These are phyloP conservation scores for Dissophora ornata DNA, from an alignment of 192 early-diverging fungal genomes.

Conservation along the genomic window DNA sequence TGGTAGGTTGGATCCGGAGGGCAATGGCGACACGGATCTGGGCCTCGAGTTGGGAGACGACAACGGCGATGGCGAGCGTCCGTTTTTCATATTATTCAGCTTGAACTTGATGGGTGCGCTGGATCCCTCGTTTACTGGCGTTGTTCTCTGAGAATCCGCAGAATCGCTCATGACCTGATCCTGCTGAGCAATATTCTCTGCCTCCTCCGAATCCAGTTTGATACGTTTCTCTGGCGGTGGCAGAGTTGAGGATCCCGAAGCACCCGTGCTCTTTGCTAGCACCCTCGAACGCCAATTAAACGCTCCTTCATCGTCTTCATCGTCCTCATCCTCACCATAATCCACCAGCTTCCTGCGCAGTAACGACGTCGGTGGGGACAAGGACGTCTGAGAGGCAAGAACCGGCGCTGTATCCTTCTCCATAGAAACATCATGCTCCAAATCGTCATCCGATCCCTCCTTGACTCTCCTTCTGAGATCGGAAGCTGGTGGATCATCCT, in stretches of 20 bases:
- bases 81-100: slow-evolving; percentile 35
- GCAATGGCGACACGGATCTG: slow-evolving; percentile 30
- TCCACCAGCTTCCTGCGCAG: slow-evolving; percentile 39
- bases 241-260: not conserved
- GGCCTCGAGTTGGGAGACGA: slow-evolving; percentile 14
- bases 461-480: slow-evolving; percentile 40
- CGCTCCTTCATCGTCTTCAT: slow-evolving; percentile 22
- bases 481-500: slow-evolving; percentile 39
- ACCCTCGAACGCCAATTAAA: slow-evolving; percentile 15
- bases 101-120: slow-evolving; percentile 43
- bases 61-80: slow-evolving; percentile 41
- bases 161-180: slow-evolving; percentile 10
- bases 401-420: slow-evolving; percentile 24
- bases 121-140: slow-evolving; percentile 1
- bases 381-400: slow-evolving; percentile 29
- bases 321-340: slow-evolving; percentile 48
- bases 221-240: slow-evolving; percentile 30
- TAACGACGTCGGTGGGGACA: slow-evolving; percentile 11
- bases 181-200: not conserved
- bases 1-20: not conserved
- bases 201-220: slow-evolving; percentile 21
- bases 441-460: slow-evolving; percentile 14
- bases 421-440: slow-evolving; percentile 4
- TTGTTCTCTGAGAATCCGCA: not conserved
- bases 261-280: not conserved